A percentile compares a stretch with the other conserved stretches of the same genome.
phyloP scores from a whole-genome alignment of 192 early-diverging fungal genomes.

The Linnemannia elongata region DNA sequence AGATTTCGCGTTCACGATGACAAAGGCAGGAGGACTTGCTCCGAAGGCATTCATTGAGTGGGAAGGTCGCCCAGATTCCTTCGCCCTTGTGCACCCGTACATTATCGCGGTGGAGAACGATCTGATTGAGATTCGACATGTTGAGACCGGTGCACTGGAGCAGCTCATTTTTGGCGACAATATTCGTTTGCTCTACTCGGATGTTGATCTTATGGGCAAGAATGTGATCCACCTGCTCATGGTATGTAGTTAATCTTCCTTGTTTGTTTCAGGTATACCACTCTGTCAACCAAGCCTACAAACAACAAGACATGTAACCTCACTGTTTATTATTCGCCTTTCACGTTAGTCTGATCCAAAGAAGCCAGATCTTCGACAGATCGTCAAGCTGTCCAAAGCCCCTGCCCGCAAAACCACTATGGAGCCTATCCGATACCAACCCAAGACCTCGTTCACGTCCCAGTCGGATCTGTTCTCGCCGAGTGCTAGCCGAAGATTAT shows the following conservation, averaged over 20 bases:
- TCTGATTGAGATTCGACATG: slow-evolving; percentile 90
- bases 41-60: slow-evolving; percentile 85
- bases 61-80: slow-evolving; percentile 87
- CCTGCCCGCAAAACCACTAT: slow-evolving; percentile 11
- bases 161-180: slow-evolving; percentile 34
- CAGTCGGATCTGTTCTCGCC: slow-evolving; percentile 11
- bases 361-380: slow-evolving; percentile 10
- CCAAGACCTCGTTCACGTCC: slow-evolving; percentile 19
- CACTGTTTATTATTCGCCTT: background rate
- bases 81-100: slow-evolving; percentile 84
- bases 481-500: background rate
- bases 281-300: too few relatives aligned
- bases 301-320: background rate
- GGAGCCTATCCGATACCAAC: slow-evolving; percentile 21
- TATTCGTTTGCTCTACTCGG: slow-evolving; percentile 23
- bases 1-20: slow-evolving; percentile 94
- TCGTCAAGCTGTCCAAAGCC: slow-evolving; percentile 22
- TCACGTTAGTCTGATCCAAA: slow-evolving; percentile 10
- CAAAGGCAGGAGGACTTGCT: slow-evolving; percentile 76
- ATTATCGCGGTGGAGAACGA: slow-evolving; percentile 88
- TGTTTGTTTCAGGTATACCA: too few relatives aligned
- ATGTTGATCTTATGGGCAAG: slow-evolving; percentile 20
- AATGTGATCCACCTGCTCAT: slow-evolving; percentile 25
- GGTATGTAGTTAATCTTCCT: slow-evolving; percentile 2
- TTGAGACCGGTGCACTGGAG: slow-evolving; percentile 70